Evolutionary conservation across 2,329 filamentous ascomycete genomes (phyloP).

Genomic region (Graphilbum ipis-grandicollis): DNA sequence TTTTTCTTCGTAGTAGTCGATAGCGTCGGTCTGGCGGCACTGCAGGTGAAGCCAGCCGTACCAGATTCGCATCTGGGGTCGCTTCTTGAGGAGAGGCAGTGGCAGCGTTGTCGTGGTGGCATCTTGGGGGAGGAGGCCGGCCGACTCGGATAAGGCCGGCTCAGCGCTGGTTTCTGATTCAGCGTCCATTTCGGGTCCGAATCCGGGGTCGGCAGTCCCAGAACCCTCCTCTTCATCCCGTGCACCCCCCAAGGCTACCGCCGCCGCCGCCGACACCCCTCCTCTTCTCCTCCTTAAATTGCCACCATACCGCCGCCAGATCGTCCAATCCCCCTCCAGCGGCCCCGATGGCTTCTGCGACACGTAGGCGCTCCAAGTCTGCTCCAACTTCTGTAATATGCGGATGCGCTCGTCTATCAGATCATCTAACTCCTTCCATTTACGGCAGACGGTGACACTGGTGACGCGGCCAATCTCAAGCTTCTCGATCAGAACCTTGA

Average conservation of each 20-base stretch:
- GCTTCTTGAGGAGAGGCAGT: constrained; percentile 11
- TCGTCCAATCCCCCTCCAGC: not conserved
- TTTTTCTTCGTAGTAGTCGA: constrained; percentile 85
- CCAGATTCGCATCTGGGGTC: constrained; percentile 58
- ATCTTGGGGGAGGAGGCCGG: too few species aligned
- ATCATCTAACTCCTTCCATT: constrained; percentile 71
- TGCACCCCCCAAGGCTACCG: too few species aligned
- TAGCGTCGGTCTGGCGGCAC: constrained; percentile 65
- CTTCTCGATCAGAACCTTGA: constrained; percentile 75
- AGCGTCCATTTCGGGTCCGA: too few species aligned
- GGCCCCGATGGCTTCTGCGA: constrained; percentile 28
- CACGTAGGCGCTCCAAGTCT: constrained; percentile 66
- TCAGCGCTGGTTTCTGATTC: too few species aligned
- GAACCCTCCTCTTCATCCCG: not conserved
- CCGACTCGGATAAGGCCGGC: too few species aligned
- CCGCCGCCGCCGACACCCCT: too few species aligned
- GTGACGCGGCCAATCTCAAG: constrained; percentile 83
- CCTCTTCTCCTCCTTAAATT: too few species aligned
- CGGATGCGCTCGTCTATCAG: constrained; percentile 50
- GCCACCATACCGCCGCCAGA: too few species aligned
- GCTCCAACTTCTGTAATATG: constrained; percentile 58
- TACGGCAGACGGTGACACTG: constrained; percentile 65
- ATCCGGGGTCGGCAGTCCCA: not conserved
- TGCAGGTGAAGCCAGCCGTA: constrained; percentile 61
- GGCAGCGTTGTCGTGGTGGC: too few species aligned